phyloP scores from a whole-genome alignment of 2,329 filamentous ascomycete species.

The Cordyceps militaris region DNA sequence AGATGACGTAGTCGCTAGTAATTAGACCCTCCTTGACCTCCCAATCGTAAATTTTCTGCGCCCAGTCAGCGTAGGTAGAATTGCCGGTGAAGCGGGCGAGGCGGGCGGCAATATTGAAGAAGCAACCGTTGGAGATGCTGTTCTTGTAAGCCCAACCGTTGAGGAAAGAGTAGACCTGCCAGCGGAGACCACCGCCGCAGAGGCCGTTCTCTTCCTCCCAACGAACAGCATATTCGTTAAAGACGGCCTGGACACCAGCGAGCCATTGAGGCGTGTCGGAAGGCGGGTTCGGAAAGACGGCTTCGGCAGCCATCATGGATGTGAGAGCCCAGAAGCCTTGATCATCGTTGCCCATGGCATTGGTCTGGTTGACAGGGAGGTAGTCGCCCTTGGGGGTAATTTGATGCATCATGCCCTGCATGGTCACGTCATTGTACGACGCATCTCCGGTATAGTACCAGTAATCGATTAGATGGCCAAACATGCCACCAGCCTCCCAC shows the following conservation, averaged over 20 bases:
- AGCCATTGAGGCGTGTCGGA: constrained; percentile 60
- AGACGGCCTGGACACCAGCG: constrained; percentile 69
- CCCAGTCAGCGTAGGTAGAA: constrained; percentile 70
- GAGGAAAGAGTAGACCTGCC: constrained; percentile 80
- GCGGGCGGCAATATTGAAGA: constrained; percentile 63
- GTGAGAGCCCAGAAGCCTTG: constrained; percentile 71
- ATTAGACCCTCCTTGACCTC: constrained; percentile 49
- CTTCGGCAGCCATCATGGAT: constrained; percentile 64
- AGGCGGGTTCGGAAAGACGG: constrained; percentile 59
- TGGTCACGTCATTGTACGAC: constrained; percentile 50
- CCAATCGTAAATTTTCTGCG: constrained; percentile 64
- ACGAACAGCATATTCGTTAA: constrained; percentile 66
- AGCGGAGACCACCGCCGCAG: constrained; percentile 71
- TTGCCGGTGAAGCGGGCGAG: constrained; percentile 75
- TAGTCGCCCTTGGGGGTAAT: constrained; percentile 46
- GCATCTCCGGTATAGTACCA: constrained; percentile 56
- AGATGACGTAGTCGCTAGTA: constrained; percentile 45
- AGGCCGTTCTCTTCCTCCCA: constrained; percentile 50
- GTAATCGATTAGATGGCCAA: constrained; percentile 58
- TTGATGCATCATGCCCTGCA: constrained; percentile 50
- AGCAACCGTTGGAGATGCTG: constrained; percentile 61
- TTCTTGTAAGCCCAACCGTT: constrained; percentile 64
- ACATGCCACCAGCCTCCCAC: constrained; percentile 62
- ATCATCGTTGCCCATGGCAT: constrained; percentile 55
- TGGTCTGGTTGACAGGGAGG: constrained; percentile 52